phyloP scores from a whole-genome alignment of 2,329 filamentous ascomycete species.

The Phaeosphaeriaceae sp. region DNA sequence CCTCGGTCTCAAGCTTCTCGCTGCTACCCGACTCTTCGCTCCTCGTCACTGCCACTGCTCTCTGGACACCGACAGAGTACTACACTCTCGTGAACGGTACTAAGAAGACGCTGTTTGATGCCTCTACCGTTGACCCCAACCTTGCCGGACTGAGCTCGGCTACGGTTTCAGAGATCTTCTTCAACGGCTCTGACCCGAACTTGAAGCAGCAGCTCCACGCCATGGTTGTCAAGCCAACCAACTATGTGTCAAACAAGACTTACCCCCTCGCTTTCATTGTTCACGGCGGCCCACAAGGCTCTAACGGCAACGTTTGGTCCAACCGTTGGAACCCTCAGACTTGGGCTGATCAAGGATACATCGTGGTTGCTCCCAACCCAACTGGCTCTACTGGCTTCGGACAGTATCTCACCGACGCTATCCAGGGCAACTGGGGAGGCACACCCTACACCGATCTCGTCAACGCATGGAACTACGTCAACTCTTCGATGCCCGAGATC shows the following conservation, averaged over 20 bases:
- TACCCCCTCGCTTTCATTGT: conserved; percentile 82
- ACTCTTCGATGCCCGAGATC: conserved; percentile 68
- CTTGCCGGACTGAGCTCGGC: conserved; percentile 68
- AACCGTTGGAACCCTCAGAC: conserved; percentile 85
- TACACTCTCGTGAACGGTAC: conserved; percentile 35
- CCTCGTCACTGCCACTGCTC: conserved; percentile 36
- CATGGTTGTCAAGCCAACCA: conserved; percentile 66
- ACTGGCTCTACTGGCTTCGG: conserved; percentile 88
- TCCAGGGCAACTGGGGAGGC: conserved; percentile 84
- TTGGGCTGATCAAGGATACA: conserved; percentile 86
- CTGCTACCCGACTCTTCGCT: conserved; percentile 66
- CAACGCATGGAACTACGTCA: conserved; percentile 77
- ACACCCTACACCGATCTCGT: conserved; percentile 84
- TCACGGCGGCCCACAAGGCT: conserved; percentile 81
- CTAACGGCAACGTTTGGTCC: conserved; percentile 78
- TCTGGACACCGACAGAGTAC: conserved; percentile 44
- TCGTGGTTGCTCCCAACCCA: conserved; percentile 82
- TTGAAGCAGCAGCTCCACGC: conserved; percentile 68
- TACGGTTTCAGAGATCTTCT: conserved; percentile 76
- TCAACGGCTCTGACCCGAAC: conserved; percentile 64
- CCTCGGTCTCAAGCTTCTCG: conserved; percentile 53
- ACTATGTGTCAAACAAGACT: conserved; percentile 73
- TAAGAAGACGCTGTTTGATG: conserved; percentile 61
- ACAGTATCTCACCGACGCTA: conserved; percentile 76
- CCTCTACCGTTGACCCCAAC: conserved; percentile 68